Conservation (phyloP, 768 basidiomycete species). For the Leccinellum albellum region DNA sequence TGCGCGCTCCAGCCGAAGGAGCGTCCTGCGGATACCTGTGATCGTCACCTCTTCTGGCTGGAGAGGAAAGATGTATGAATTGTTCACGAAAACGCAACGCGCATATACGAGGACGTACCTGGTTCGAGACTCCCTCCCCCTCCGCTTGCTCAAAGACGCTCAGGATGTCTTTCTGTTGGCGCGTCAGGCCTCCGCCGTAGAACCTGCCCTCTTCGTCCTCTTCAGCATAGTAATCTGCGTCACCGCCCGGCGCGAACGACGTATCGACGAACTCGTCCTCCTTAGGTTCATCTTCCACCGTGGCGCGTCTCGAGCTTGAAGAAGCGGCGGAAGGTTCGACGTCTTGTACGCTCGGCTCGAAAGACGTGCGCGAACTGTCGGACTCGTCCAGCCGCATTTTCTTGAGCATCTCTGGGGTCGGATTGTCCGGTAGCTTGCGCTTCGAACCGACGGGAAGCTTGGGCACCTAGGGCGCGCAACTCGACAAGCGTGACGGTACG, state of each 20-base stretch:
- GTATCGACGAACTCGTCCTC: slow-evolving; percentile 17
- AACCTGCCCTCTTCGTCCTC: slow-evolving; percentile 92
- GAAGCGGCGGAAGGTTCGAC: not conserved
- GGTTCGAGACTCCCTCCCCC: slow-evolving; percentile 59
- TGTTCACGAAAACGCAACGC: not conserved
- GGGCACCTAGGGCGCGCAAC: slow-evolving; percentile 46
- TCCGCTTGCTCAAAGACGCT: slow-evolving; percentile 86
- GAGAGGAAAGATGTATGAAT: slow-evolving; percentile 6
- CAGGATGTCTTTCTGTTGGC: slow-evolving; percentile 91
- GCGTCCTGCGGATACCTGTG: slow-evolving; percentile 64
- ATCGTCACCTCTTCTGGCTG: slow-evolving; percentile 68
- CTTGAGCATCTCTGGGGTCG: slow-evolving; percentile 79
- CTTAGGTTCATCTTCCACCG: slow-evolving; percentile 55
- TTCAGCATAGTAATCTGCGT: slow-evolving; percentile 86
- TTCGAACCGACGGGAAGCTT: slow-evolving; percentile 66
- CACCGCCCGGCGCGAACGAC: slow-evolving; percentile 78
- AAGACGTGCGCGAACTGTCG: not conserved
- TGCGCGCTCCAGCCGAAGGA: slow-evolving; percentile 82
- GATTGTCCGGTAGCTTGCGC: slow-evolving; percentile 71
- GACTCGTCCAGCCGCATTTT: slow-evolving; percentile 59
- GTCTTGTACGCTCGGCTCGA: slow-evolving; percentile 10
- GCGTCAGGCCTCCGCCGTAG: slow-evolving; percentile 90
- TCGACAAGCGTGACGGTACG: not conserved
- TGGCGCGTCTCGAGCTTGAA: slow-evolving; percentile 40
- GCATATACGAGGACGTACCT: slow-evolving; percentile 47